These are phyloP conservation scores for Coprinopsis sp. DNA, from an alignment of 768 basidiomycete species.

Conservation along the genomic window DNA sequence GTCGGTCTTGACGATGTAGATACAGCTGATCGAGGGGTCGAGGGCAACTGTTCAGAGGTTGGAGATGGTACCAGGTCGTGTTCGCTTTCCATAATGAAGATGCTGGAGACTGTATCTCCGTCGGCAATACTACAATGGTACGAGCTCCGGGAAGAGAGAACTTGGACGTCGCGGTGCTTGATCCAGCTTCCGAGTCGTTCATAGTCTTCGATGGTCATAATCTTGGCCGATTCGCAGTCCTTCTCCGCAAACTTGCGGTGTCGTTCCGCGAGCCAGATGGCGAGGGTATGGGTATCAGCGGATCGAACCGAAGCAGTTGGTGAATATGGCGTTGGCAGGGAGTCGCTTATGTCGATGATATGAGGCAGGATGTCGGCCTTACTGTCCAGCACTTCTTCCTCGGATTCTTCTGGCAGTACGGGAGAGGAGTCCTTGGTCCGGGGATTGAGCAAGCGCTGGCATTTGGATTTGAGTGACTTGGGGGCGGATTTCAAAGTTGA, in stretches of 20 bases:
- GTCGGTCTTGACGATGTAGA: not conserved
- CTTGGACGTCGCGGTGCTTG: conserved; percentile 18
- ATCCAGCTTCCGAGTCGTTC: conserved; percentile 47
- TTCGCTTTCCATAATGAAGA: conserved; percentile 7
- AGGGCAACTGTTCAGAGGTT: not conserved
- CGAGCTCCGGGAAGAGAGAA: conserved; percentile 6
- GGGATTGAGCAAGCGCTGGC: conserved; percentile 9
- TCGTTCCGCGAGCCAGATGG: conserved; percentile 37
- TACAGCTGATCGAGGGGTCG: conserved; percentile 2
- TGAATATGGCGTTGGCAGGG: conserved; percentile 8
- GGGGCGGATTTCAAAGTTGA: conserved; percentile 8
- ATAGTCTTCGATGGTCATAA: conserved; percentile 44
- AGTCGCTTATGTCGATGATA: conserved; percentile 12
- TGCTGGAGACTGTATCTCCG: conserved; percentile 6
- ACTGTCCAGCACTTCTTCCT: not conserved
- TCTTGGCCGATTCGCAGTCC: conserved; percentile 21
- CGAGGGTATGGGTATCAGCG: conserved; percentile 19
- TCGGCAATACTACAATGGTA: conserved; percentile 8
- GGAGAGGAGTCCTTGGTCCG: not conserved
- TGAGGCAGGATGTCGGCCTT: conserved; percentile 8
- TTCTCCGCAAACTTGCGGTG: conserved; percentile 23
- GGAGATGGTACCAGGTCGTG: not conserved
- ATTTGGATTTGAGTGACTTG: conserved; percentile 7
- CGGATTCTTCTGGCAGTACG: not conserved
- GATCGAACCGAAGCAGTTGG: conserved; percentile 20